These are phyloP conservation scores for Fusarium sp. DNA, from an alignment of 2,329 filamentous ascomycete genomes.

Conservation along the genomic window DNA sequence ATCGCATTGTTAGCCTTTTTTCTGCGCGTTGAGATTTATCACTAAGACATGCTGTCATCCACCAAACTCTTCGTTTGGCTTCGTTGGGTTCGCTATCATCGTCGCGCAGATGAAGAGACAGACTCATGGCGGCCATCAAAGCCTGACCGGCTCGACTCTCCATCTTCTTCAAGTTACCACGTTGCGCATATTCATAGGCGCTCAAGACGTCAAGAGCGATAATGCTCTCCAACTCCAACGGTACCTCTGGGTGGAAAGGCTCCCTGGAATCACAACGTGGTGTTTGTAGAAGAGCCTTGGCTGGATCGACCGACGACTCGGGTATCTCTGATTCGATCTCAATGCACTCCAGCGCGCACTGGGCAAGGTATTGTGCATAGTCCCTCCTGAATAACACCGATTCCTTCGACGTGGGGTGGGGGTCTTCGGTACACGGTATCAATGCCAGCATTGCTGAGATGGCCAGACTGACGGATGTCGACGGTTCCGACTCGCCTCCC, in stretches of 20 bases:
- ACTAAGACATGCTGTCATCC: not conserved
- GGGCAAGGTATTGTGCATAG: not conserved
- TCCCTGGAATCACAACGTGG: not conserved
- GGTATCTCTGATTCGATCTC: not conserved
- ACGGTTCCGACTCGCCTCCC: not conserved
- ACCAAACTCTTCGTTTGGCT: not conserved
- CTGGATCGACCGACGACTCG: not conserved
- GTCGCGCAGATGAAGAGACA: not conserved
- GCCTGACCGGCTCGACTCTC: not conserved
- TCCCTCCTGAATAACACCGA: not conserved
- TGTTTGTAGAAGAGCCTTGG: not conserved
- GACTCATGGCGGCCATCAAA: not conserved
- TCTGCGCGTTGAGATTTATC: not conserved
- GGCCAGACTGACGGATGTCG: not conserved
- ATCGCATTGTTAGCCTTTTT: not conserved
- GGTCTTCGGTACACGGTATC: not conserved
- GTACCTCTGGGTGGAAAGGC: not conserved
- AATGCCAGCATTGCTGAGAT: not conserved
- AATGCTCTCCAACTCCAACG: not conserved
- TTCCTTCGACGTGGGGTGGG: not conserved
- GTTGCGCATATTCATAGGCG: not conserved
- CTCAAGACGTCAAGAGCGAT: not conserved
- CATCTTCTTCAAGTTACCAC: not conserved
- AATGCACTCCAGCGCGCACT: not conserved
- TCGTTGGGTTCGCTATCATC: not conserved